Conservation (phyloP, 2,329 filamentous ascomycete genomes). For the Talaromyces sp. region DNA sequence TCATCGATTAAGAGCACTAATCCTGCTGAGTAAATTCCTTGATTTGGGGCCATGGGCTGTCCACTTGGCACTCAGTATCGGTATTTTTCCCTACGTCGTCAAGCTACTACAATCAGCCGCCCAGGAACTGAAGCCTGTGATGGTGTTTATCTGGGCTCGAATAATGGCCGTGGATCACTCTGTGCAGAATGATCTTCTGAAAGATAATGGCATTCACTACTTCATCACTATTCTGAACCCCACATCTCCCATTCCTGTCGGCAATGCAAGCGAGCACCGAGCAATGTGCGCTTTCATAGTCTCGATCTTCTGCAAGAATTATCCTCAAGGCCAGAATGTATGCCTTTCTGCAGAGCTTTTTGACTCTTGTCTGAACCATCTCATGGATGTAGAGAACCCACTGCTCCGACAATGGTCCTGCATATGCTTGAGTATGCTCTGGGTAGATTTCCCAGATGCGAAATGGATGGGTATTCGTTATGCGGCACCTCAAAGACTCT, state of each 20-base stretch:
- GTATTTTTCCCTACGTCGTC: slow-evolving; percentile 97
- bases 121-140: slow-evolving; percentile 90
- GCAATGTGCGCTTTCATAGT: slow-evolving; percentile 99
- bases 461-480: slow-evolving; percentile 95
- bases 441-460: slow-evolving; percentile 84
- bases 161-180: slow-evolving; percentile 92
- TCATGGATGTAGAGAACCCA: slow-evolving; percentile 81
- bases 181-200: slow-evolving; percentile 88
- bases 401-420: slow-evolving; percentile 93
- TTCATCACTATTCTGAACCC: slow-evolving; percentile 92
- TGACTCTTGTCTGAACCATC: slow-evolving; percentile 77
- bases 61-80: slow-evolving; percentile 94
- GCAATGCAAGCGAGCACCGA: slow-evolving; percentile 88
- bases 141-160: slow-evolving; percentile 99
- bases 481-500: slow-evolving; percentile 76
- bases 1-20: slow-evolving; percentile 83
- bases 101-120: slow-evolving; percentile 95
- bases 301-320: slow-evolving; percentile 93
- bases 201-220: slow-evolving; percentile 96
- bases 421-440: slow-evolving; percentile 90
- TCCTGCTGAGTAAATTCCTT: slow-evolving; percentile 86
- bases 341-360: slow-evolving; percentile 90
- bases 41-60: slow-evolving; percentile 97
- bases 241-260: slow-evolving; percentile 74
- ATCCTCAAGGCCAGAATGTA: slow-evolving; percentile 85